Conservation (phyloP, 2,329 filamentous ascomycete species). For the Chaetomium globosum region DNA sequence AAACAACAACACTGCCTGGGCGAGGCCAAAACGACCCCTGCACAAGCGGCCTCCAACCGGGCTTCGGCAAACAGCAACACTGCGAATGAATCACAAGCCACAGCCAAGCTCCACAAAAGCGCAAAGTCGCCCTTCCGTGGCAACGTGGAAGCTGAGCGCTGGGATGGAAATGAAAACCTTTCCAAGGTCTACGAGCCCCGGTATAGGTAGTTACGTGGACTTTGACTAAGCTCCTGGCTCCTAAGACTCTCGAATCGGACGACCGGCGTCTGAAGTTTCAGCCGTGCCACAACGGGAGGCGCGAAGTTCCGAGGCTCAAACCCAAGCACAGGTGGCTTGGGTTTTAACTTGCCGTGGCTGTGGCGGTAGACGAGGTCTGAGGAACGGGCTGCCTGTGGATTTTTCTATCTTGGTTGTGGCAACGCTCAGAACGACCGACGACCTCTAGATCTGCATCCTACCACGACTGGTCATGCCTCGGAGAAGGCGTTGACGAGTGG, state of each 20-base stretch:
- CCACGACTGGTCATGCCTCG: not conserved
- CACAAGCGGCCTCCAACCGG: slow-evolving; percentile 22
- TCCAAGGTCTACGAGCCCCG: slow-evolving; percentile 6
- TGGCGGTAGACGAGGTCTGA: slow-evolving; percentile 22
- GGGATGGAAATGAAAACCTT: not conserved
- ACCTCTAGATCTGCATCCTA: slow-evolving; percentile 3
- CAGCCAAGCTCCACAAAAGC: slow-evolving; percentile 18
- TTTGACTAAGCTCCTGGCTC: not conserved
- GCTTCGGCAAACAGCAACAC: slow-evolving; percentile 17
- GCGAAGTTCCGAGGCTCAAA: not conserved
- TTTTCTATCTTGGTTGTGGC: slow-evolving; percentile 27
- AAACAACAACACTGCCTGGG: slow-evolving; percentile 4
- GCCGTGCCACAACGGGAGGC: slow-evolving; percentile 9
- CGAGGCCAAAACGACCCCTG: slow-evolving; percentile 14
- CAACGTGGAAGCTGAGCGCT: slow-evolving; percentile 15
- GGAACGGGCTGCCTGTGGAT: slow-evolving; percentile 15
- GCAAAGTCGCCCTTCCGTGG: slow-evolving; percentile 23
- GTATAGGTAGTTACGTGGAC: not conserved
- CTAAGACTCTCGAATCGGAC: not conserved
- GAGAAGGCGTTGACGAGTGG: not conserved
- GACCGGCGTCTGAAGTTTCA: not conserved
- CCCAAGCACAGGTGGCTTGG: slow-evolving; percentile 15
- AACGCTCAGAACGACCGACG: slow-evolving; percentile 1
- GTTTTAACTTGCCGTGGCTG: slow-evolving; percentile 21
- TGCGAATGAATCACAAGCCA: slow-evolving; percentile 8